A percentile compares a stretch with the other conserved stretches of the same genome.
phyloP scores from a whole-genome alignment of 78 protist species.

The Dictyostelium discoideum region dicty_2.7 NC_007091.3:1360001-1360500 shows the following conservation, averaged over 20 bases:
- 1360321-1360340: neutral
- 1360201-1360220: slow-evolving; percentile 72
- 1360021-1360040: slow-evolving; percentile 98
- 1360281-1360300: neutral
- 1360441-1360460: neutral
- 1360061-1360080: slow-evolving; percentile 92
- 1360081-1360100: slow-evolving; percentile 93
- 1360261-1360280: neutral
- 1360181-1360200: slow-evolving; percentile 88
- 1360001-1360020: slow-evolving; percentile 99
- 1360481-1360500: neutral
- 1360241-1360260: neutral
- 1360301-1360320: neutral
- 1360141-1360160: slow-evolving; percentile 96
- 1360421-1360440: neutral
- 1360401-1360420: neutral
- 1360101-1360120: slow-evolving; percentile 91
- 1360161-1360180: slow-evolving; percentile 93
- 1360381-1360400: neutral
- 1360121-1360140: slow-evolving; percentile 98
- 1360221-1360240: slow-evolving; percentile 37
- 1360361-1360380: too few relatives aligned
- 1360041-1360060: slow-evolving; percentile 93
- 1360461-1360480: neutral
- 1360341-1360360: neutral